Conservation (phyloP, 495 filamentous ascomycete genomes). For the Daldinia caldariorum region DNA sequence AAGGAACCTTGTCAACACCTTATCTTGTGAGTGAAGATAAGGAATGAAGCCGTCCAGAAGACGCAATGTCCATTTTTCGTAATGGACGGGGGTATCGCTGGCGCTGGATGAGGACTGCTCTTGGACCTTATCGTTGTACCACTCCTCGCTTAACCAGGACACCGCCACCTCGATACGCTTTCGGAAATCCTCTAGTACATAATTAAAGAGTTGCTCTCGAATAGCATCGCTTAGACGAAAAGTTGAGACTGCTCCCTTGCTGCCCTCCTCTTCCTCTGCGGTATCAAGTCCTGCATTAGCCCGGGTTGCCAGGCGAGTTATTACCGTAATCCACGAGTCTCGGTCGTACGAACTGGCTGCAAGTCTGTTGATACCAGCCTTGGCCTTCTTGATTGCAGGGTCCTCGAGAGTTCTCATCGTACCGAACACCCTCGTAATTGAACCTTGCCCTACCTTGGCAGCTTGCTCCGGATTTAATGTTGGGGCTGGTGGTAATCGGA, state of each 20-base stretch:
- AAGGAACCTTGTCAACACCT: constrained; percentile 86
- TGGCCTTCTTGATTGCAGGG: constrained; percentile 60
- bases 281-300: constrained; percentile 70
- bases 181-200: constrained; percentile 90
- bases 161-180: constrained; percentile 86
- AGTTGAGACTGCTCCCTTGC: constrained; percentile 35
- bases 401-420: constrained; percentile 75
- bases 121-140: constrained; percentile 88
- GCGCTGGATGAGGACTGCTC: constrained; percentile 45
- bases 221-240: constrained; percentile 69
- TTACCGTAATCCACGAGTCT: constrained; percentile 89
- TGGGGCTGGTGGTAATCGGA: constrained; percentile 81
- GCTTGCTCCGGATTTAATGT: constrained; percentile 74
- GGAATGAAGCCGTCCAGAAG: constrained; percentile 87
- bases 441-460: constrained; percentile 70
- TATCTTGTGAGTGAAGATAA: constrained; percentile 88
- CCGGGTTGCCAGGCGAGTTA: constrained; percentile 86
- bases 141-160: constrained; percentile 95
- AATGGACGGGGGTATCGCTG: constrained; percentile 66
- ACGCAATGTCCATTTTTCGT: constrained; percentile 80
- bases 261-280: constrained; percentile 62
- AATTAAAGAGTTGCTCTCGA: constrained; percentile 80
- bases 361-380: constrained; percentile 79
- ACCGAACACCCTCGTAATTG: constrained; percentile 78
- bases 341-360: constrained; percentile 87